Evolutionary conservation across 192 early-diverging fungal genomes (phyloP), one percentile per base, ranked within the genome.

Genomic region (Ambispora gerdemannii): DNA sequence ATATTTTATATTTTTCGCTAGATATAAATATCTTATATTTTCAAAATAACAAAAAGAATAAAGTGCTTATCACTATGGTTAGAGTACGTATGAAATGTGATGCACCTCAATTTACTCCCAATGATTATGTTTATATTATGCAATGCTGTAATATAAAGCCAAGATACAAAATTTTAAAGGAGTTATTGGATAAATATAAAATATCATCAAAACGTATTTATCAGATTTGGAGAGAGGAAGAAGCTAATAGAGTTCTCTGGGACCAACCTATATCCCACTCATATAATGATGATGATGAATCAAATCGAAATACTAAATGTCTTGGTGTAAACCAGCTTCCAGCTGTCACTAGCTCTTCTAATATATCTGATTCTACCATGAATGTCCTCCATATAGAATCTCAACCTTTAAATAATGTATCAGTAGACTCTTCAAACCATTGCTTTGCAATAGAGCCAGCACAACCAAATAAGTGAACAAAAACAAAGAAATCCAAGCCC

Each of bases 211-310:
- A 60, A 28, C 27, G 58, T 60, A 60, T 60, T 60, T 60, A 60
- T 60, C 58, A 60, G 27, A 60, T 60, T 60, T 60, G 58, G 27
- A 60, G 58, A 24, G 58, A 31, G 3, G 58, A 60, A 60, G 58
- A 60, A 60, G 25, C 58, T 60, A 60, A 60, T 52, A 52, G 58
- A 60, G 58, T 60, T 60, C 58, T 60, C 32, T 60, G 58, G 58
- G 27, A 60, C 32, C 27, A 60, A 60, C 27, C 58, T 60, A 60
- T 60, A 60, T 31, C 27, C n/a, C 58, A 60, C 8, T 60, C n/a
- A 27, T 28, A 60, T 28, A 31, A 60, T 27, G 27, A 28, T 15
- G 27, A 60, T 60, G n/a, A n/a, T 28, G 27, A 20, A 17, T 52
- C n/a, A n/a, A n/a, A n/a, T n/a, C n/a, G n/a, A n/a, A n/a, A n/a